Evolutionary conservation across 495 filamentous ascomycete species (phyloP), one percentile per base, ranked within the genome.

Genomic region (Polyplosphaeria fusca): DNA sequence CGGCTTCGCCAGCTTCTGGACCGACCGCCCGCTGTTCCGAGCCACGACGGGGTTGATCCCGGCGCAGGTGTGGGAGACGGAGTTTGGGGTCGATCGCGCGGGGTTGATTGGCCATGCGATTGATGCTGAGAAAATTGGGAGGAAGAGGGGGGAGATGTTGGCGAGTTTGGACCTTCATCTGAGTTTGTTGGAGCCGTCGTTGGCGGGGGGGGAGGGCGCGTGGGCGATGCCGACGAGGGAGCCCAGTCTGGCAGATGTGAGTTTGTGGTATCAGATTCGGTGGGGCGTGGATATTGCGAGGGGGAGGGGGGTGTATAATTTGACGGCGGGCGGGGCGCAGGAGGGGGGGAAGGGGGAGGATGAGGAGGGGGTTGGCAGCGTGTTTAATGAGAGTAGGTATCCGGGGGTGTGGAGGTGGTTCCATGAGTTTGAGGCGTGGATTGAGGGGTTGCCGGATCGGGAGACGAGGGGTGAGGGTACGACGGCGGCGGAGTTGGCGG

Each of bases 11-110:
- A 50, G 44, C 35, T 62, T 55, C 30, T 62, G 58, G 58, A 37
- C 39, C 3, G 58, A 62, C 47, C 25, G 54, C 4, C 65, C 67
- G 11, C 37, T 71, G 12, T 71, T 71, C 50, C 61, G 68, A 12
- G 60, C 61, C 7, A 66, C 65, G 22, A 68, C 65, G 3, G 68
- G 68, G 11, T 39, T 71, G 7, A 71, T 71, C 23, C 68, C 68
- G 16, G 32, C 55, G 0, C 58, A 58, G 20, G 67, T 71, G 19
- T 71, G 68, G 68, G 28, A 52, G 16, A 62, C 61, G 4, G 11
- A 35, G 18, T 71, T 71, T 47, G 68, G 68, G 18, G 24, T 44
- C 28, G 68, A 71, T 43, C 44, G 68, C 20, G 53, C 55, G 1
- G 49, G 50, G 12, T 40, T 71, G 11, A 71, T 71, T 13, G 68